phyloP scores from a whole-genome alignment of 257 asterid genomes.

The Cinchona pubescens region DNA sequence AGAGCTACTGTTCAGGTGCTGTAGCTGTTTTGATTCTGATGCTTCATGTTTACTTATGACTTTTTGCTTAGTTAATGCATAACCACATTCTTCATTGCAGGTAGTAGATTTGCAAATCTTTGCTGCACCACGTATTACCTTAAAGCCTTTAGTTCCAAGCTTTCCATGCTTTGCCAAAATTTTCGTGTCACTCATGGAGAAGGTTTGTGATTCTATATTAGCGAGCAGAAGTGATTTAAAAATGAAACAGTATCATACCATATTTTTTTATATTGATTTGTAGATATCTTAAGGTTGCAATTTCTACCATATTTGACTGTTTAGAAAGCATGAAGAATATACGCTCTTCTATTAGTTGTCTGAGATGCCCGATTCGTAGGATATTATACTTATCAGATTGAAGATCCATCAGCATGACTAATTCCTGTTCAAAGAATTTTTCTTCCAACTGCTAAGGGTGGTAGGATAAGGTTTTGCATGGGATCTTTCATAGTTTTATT shows the following conservation, averaged over 20 bases:
- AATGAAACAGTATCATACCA: not conserved
- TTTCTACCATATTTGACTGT: not conserved
- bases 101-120: slow-evolving; percentile 88
- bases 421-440: not conserved
- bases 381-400: not conserved
- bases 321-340: not conserved
- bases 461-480: not conserved
- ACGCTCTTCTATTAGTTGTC: no score
- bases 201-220: slow-evolving; percentile 49
- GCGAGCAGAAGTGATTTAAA: not conserved
- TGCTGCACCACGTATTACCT: slow-evolving; percentile 92
- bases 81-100: slow-evolving; percentile 63
- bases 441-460: not conserved
- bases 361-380: not conserved
- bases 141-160: slow-evolving; percentile 97
- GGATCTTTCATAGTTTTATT: not conserved
- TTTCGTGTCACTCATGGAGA: slow-evolving; percentile 77
- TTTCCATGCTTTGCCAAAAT: slow-evolving; percentile 93
- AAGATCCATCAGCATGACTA: not conserved
- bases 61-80: not conserved
- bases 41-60: not conserved
- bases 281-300: not conserved
- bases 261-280: not conserved
- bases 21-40: slow-evolving; percentile 10
- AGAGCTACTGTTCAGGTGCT: slow-evolving; percentile 88